Evolutionary conservation across 495 filamentous ascomycete genomes (phyloP), one percentile per base, ranked within the genome.

Genomic region (Hypoxylon trugodes): DNA sequence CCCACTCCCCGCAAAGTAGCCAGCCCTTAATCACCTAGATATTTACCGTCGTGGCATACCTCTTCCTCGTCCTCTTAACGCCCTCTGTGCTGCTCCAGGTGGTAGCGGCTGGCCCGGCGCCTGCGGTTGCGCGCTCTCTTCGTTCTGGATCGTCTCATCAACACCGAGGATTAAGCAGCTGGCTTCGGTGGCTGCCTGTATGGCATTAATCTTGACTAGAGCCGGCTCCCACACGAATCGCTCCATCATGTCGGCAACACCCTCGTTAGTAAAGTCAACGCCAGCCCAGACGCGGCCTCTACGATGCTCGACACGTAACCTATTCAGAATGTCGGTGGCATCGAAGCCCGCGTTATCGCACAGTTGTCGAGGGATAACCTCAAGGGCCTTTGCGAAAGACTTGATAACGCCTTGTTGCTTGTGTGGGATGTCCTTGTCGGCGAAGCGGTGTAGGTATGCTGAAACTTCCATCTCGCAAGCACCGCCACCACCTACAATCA

Each of bases 281-380:
- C 95, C 95, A 24, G 92, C 92, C 95, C 95, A 98, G 37, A 84
- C 86, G 72, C 90, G 90, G 51, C 91, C 91, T 76, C 92, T 91
- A 63, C 89, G 82, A 79, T 98, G 95, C 83, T 96, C 93, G 61
- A 97, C 95, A 35, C 95, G 90, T 63, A 98, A 82, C 47, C 89
- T 87, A 77, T 96, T 98, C 41, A 98, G 85, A 59, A 98, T 96
- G 73, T 98, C 96, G 45, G 95, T 98, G 12, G 95, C 93, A 68
- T 98, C 95, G 75, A 98, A 97, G 53, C 95, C 95, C 35, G 95
- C 95, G 69, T 98, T 98, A 79, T 98, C 95, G 75, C 95, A 98
- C 57, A 98, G 82, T 76, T 98, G 95, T 52, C 95, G 87, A 33
- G 95, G 95, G 69, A 98, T 95, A 32, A 98, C 88, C 82, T 98